Conservation (phyloP, 176 grass and related monocot species). For the Thinopyrum elongatum region DNA sequence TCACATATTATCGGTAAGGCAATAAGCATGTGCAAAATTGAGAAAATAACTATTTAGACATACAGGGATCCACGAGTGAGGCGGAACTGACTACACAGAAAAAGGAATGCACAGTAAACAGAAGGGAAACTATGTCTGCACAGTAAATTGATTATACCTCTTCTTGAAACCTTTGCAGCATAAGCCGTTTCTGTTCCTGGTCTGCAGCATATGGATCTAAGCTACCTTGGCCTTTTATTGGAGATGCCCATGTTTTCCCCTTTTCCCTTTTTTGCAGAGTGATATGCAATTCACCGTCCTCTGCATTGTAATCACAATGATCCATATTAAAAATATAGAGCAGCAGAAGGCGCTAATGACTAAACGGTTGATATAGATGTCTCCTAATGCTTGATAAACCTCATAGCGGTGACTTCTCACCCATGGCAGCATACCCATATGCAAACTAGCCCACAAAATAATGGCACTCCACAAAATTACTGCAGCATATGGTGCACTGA, state of each 20-base stretch:
- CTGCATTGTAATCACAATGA: conserved; percentile 33
- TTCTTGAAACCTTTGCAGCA: conserved; percentile 99
- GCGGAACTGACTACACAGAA: neutral
- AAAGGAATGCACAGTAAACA: neutral
- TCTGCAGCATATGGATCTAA: conserved; percentile 77
- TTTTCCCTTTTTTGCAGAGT: conserved; percentile 98
- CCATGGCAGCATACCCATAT: neutral
- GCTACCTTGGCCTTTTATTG: conserved; percentile 83
- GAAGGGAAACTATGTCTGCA: neutral
- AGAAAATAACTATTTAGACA: neutral
- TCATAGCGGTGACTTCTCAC: neutral
- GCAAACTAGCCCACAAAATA: neutral
- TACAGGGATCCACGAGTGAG: neutral
- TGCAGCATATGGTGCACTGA: neutral
- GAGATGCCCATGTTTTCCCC: conserved; percentile 86
- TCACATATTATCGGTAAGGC: neutral
- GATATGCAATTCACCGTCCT: conserved; percentile 87
- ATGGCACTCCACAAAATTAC: neutral
- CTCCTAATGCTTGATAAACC: neutral
- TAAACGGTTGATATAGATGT: neutral
- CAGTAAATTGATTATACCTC: conserved; percentile 55
- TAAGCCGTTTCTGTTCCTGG: conserved; percentile 94
- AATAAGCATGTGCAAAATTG: neutral
- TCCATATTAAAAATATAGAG: conserved; percentile 5
- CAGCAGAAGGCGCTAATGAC: neutral